Conservation (phyloP, 2,329 filamentous ascomycete genomes). For the Hypoxylon sp. region DNA sequence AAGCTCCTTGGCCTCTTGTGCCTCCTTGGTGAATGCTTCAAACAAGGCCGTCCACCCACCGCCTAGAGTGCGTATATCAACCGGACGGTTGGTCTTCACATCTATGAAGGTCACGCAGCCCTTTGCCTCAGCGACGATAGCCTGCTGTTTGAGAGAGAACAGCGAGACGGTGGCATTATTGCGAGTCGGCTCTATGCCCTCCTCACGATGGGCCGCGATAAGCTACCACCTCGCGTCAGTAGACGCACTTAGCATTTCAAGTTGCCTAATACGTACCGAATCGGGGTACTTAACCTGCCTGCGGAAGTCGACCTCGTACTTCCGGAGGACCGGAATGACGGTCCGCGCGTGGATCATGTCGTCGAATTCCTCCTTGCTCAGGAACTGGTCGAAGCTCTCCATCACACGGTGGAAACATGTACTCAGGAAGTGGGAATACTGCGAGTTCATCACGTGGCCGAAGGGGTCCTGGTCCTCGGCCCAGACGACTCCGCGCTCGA, state of each 20-base stretch:
- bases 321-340: constrained; percentile 45
- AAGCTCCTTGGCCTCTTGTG: not conserved
- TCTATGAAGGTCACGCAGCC: constrained; percentile 46
- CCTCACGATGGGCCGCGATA: constrained; percentile 44
- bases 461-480: constrained; percentile 50
- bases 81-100: constrained; percentile 42
- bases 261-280: constrained; percentile 10
- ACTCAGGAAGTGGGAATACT: constrained; percentile 48
- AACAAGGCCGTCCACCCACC: constrained; percentile 42
- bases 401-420: constrained; percentile 45
- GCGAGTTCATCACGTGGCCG: constrained; percentile 49
- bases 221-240: constrained; percentile 23
- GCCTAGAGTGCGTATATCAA: constrained; percentile 45
- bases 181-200: constrained; percentile 42
- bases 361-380: constrained; percentile 47
- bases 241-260: not conserved
- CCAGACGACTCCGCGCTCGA: constrained; percentile 47
- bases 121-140: constrained; percentile 45
- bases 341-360: constrained; percentile 46
- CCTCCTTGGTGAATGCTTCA: constrained; percentile 26
- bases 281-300: constrained; percentile 47
- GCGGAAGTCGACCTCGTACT: constrained; percentile 44
- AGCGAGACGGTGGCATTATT: constrained; percentile 39
- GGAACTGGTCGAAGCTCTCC: constrained; percentile 49
- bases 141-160: constrained; percentile 47